phyloP scores from a whole-genome alignment of 2,329 filamentous ascomycete genomes.

The Hymenoscyphus linearis region DNA sequence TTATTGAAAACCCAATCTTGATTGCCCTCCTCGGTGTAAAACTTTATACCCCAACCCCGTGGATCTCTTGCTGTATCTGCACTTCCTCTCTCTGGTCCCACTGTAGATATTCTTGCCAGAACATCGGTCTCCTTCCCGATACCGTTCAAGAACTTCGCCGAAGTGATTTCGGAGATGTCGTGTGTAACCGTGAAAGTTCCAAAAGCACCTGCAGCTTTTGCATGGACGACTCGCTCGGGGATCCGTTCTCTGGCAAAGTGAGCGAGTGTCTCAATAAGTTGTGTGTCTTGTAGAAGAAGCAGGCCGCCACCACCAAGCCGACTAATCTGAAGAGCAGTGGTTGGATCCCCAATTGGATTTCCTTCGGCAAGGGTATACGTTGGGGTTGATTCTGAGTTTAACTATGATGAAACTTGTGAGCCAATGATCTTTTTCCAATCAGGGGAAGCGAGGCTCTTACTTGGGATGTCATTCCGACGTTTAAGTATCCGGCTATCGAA shows the following conservation, averaged over 20 bases:
- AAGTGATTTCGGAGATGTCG: slow-evolving; percentile 51
- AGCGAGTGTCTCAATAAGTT: slow-evolving; percentile 56
- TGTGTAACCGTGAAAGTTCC: slow-evolving; percentile 53
- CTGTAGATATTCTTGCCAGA: slow-evolving; percentile 43
- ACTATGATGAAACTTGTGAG: not conserved
- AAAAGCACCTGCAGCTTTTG: slow-evolving; percentile 44
- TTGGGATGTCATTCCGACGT: slow-evolving; percentile 10
- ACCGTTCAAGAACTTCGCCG: slow-evolving; percentile 46
- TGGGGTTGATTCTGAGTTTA: slow-evolving; percentile 12
- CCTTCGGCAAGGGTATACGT: slow-evolving; percentile 30
- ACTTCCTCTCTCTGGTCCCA: slow-evolving; percentile 40
- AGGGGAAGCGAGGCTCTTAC: slow-evolving; percentile 1
- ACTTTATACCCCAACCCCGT: slow-evolving; percentile 45
- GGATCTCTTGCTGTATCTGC: slow-evolving; percentile 44
- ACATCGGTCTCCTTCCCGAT: slow-evolving; percentile 49
- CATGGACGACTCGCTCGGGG: slow-evolving; percentile 55
- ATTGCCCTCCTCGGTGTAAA: slow-evolving; percentile 48
- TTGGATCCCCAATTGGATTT: slow-evolving; percentile 12
- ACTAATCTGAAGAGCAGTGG: slow-evolving; percentile 13
- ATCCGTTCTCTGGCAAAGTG: slow-evolving; percentile 47
- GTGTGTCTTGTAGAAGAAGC: slow-evolving; percentile 58
- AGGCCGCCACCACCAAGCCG: slow-evolving; percentile 38
- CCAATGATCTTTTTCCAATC: not conserved
- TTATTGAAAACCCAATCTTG: slow-evolving; percentile 44
- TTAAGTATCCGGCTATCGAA: not conserved